Evolutionary conservation across 352 stramenopile species (phyloP).

Genomic region (Globisporangium takayamanum): DNA sequence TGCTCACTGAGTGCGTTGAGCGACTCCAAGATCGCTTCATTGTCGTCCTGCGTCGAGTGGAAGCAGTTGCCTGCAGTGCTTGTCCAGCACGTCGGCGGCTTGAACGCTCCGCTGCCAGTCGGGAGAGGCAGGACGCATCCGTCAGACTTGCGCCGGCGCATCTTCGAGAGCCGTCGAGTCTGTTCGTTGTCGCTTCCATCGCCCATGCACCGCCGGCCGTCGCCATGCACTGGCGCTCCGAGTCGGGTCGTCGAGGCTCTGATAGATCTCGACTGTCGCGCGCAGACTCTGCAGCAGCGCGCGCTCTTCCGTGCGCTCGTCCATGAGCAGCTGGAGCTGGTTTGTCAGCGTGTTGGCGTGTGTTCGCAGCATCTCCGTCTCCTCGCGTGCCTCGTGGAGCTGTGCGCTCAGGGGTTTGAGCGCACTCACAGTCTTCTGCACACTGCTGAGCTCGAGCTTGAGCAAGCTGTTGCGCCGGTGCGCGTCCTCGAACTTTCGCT

Average conservation of each 20-base stretch:
- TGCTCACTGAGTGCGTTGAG: conserved; percentile 37
- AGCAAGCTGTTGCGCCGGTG: conserved; percentile 34
- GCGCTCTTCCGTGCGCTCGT: conserved; percentile 42
- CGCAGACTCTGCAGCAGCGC: conserved; percentile 56
- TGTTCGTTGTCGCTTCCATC: conserved; percentile 13
- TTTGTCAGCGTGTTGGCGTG: conserved; percentile 25
- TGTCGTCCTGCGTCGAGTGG: conserved; percentile 36
- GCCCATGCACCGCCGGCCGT: conserved; percentile 1
- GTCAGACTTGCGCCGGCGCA: conserved; percentile 22
- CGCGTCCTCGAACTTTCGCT: conserved; percentile 46
- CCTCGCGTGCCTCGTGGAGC: conserved; percentile 24
- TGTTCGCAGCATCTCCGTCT: conserved; percentile 23
- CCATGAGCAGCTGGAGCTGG: conserved; percentile 16
- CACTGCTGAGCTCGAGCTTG: conserved; percentile 43
- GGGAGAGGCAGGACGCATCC: conserved; percentile 6
- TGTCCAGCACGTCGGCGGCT: conserved; percentile 13
- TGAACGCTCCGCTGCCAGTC: background rate
- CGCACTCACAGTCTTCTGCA: conserved; percentile 44
- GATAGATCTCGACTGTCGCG: conserved; percentile 52
- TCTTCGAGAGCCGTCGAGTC: background rate
- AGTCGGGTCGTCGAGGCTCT: conserved; percentile 45
- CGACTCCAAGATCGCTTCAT: conserved; percentile 35
- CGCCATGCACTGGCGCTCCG: conserved; percentile 11
- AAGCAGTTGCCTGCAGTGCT: conserved; percentile 26
- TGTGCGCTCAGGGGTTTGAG: conserved; percentile 39